Percentiles rank a stretch among this genome's conserved stretches.
These are phyloP conservation scores for Cercophora newfieldiana DNA, from an alignment of 495 filamentous ascomycete genomes.

Conservation along the genomic window DNA sequence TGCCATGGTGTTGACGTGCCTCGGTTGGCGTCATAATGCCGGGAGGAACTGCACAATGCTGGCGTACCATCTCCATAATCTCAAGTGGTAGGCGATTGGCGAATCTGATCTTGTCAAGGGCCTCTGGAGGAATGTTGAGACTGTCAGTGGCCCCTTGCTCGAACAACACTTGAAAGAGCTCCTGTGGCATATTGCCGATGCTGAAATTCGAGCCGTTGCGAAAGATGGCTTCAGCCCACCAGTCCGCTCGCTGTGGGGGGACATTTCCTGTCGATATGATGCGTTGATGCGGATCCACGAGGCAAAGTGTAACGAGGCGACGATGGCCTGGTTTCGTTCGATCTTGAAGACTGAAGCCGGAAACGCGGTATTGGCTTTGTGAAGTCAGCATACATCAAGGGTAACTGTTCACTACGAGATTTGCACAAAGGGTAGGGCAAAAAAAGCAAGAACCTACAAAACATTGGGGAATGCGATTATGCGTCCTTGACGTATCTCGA, in stretches of 20 bases:
- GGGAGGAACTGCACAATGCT: conserved; percentile 24
- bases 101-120: conserved; percentile 9
- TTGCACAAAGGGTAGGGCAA: too few species aligned
- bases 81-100: conserved; percentile 38
- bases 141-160: conserved; percentile 31
- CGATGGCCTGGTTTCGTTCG: conserved; percentile 52
- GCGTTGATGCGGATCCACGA: conserved; percentile 55
- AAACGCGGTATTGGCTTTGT: conserved; percentile 53
- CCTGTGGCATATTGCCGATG: conserved; percentile 23
- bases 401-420: too few species aligned
- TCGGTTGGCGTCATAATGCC: conserved; percentile 45
- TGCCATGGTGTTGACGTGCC: conserved; percentile 49
- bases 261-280: conserved; percentile 59
- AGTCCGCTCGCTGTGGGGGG: conserved; percentile 51
- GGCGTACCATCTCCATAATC: conserved; percentile 40
- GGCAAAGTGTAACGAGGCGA: conserved; percentile 57
- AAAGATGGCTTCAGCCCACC: conserved; percentile 41
- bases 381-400: too few species aligned
- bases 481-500: conserved; percentile 37
- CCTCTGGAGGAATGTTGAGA: conserved; percentile 19
- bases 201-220: neutral
- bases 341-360: conserved; percentile 50
- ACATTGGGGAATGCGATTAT: conserved; percentile 46
- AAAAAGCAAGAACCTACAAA: too few species aligned
- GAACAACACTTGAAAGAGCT: conserved; percentile 34